Conservation (phyloP, 1,139 yeast genomes). For the Pichia sp. region DNA sequence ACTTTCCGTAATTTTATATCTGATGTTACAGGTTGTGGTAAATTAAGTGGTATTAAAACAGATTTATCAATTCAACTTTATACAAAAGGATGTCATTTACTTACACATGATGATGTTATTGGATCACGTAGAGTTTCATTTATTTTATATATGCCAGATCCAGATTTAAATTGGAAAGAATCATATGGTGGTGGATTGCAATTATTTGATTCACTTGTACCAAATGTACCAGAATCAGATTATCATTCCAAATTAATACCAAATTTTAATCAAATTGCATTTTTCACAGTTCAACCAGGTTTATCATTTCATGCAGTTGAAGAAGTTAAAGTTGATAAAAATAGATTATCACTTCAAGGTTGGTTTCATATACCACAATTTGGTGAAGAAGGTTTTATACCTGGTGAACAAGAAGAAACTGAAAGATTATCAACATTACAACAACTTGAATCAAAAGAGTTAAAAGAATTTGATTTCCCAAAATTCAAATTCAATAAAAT, state of each 20-base stretch:
- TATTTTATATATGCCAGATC: slow-evolving; percentile 87
- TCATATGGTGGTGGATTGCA: slow-evolving; percentile 90
- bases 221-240: slow-evolving; percentile 86
- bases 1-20: slow-evolving; percentile 78
- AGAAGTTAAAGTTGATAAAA: slow-evolving; percentile 86
- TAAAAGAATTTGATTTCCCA: slow-evolving; percentile 80
- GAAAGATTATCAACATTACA: slow-evolving; percentile 75
- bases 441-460: slow-evolving; percentile 67
- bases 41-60: slow-evolving; percentile 78
- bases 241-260: slow-evolving; percentile 67
- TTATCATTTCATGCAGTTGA: slow-evolving; percentile 96
- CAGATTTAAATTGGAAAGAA: slow-evolving; percentile 79
- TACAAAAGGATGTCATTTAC: slow-evolving; percentile 84
- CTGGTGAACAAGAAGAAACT: slow-evolving; percentile 71
- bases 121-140: slow-evolving; percentile 92
- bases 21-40: slow-evolving; percentile 81
- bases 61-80: slow-evolving; percentile 92
- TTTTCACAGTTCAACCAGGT: slow-evolving; percentile 95
- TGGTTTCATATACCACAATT: slow-evolving; percentile 98
- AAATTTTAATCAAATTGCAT: slow-evolving; percentile 91
- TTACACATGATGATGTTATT: slow-evolving; percentile 96
- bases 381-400: slow-evolving; percentile 79
- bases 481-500: slow-evolving; percentile 39
- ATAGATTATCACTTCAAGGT: slow-evolving; percentile 88
- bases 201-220: slow-evolving; percentile 76